These are phyloP conservation scores for Erythrobasidium hasegawianum DNA, from an alignment of 1,284 basidiomycete genomes.

Conservation along the genomic window DNA sequence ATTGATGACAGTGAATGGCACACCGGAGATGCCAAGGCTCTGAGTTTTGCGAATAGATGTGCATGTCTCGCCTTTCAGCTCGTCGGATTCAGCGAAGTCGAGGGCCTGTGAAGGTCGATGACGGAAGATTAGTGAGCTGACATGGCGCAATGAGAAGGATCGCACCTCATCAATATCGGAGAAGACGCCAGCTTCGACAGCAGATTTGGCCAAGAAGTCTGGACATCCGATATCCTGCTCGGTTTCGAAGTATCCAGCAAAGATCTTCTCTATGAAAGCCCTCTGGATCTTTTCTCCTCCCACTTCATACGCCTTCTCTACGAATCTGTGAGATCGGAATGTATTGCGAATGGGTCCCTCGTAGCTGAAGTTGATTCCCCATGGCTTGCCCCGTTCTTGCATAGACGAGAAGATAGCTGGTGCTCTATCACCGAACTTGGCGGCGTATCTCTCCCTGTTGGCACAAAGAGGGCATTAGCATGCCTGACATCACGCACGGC, in stretches of 20 bases:
- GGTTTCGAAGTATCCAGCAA: constrained; percentile 64
- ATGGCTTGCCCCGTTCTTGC: constrained; percentile 57
- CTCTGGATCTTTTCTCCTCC: constrained; percentile 65
- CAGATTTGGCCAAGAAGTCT: constrained; percentile 59
- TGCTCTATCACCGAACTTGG: constrained; percentile 30
- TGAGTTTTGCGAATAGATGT: constrained; percentile 64
- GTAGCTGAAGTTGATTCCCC: constrained; percentile 63
- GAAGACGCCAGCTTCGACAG: constrained; percentile 61
- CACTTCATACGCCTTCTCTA: constrained; percentile 63
- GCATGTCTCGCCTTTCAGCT: constrained; percentile 64
- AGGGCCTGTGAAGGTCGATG: constrained; percentile 47
- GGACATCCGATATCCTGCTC: constrained; percentile 62
- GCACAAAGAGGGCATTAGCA: too few relatives aligned
- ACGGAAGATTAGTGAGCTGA: not conserved
- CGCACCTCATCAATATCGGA: constrained; percentile 58
- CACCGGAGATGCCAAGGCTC: constrained; percentile 67
- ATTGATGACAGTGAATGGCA: constrained; percentile 74
- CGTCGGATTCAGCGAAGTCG: constrained; percentile 64
- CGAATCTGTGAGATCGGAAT: constrained; percentile 65
- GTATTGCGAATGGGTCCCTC: constrained; percentile 63
- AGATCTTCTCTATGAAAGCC: constrained; percentile 59
- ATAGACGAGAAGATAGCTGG: constrained; percentile 34
- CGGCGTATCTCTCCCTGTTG: constrained; percentile 24
- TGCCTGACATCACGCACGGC: too few relatives aligned
- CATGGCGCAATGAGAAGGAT: not conserved